Evolutionary conservation across 306 rosid species (phyloP).

Genomic region (Vicia sativa): DNA sequence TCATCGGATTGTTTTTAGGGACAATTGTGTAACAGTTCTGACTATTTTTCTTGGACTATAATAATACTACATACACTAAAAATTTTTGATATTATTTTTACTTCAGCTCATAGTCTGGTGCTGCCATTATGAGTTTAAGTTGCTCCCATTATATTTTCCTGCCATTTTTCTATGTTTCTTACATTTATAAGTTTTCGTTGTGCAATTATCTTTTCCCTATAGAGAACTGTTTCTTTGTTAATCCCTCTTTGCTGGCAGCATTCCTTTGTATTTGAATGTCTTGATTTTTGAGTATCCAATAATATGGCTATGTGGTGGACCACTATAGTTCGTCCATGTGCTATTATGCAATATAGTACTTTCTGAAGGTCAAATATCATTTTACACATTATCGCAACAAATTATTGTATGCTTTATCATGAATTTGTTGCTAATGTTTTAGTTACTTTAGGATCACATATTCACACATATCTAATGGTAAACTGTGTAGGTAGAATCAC

Average conservation of each 20-base stretch:
- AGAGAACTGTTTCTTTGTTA: constrained; percentile 13
- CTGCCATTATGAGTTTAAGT: too few species aligned
- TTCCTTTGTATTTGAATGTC: constrained; percentile 8
- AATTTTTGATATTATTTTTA: too few species aligned
- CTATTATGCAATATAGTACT: not conserved
- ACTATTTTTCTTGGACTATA: too few species aligned
- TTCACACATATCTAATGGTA: too few species aligned
- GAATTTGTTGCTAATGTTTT: constrained; percentile 5
- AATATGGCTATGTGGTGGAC: constrained; percentile 19
- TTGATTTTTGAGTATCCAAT: constrained; percentile 28
- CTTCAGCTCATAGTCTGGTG: too few species aligned
- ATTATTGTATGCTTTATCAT: not conserved
- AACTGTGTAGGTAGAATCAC: too few species aligned
- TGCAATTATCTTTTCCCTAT: not conserved
- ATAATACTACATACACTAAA: too few species aligned
- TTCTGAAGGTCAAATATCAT: constrained; percentile 10
- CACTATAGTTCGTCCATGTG: constrained; percentile 6
- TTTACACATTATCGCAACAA: constrained; percentile 3
- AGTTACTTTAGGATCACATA: constrained; percentile 17
- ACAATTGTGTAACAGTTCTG: too few species aligned
- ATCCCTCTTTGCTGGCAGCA: not conserved
- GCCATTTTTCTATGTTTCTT: too few species aligned
- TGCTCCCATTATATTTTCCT: too few species aligned
- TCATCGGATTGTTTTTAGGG: too few species aligned
- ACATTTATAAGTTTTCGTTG: constrained; percentile 6